A percentile compares a stretch with the other conserved stretches of the same genome.
Conservation (phyloP, 257 asterid species). For the Ocimum tenuiflorum region DNA sequence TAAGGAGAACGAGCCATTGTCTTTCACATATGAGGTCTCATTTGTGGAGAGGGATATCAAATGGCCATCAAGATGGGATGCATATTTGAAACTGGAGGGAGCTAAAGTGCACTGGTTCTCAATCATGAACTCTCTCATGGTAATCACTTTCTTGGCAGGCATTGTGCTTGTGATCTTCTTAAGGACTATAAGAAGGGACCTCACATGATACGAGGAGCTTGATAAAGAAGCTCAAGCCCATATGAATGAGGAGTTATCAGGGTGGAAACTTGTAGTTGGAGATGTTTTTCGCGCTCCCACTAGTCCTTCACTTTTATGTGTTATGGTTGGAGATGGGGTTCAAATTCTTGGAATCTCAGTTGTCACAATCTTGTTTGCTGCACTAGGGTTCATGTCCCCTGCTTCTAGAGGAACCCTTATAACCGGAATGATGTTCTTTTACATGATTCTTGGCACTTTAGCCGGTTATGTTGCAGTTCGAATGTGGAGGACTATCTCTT, state of each 20-base stretch:
- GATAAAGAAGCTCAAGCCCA: constrained; percentile 92
- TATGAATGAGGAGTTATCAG: constrained; percentile 89
- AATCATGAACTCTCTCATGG: constrained; percentile 78
- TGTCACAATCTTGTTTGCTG: constrained; percentile 78
- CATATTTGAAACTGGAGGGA: constrained; percentile 89
- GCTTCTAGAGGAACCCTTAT: constrained; percentile 82
- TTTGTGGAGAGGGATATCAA: constrained; percentile 75
- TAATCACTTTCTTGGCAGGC: constrained; percentile 86
- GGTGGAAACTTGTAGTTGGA: constrained; percentile 87
- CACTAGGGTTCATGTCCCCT: constrained; percentile 90
- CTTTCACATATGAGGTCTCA: constrained; percentile 65
- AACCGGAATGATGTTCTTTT: constrained; percentile 81
- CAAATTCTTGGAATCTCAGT: constrained; percentile 89
- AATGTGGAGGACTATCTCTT: constrained; percentile 69
- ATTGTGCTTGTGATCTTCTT: constrained; percentile 75
- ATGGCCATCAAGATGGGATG: constrained; percentile 98
- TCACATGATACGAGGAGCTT: constrained; percentile 70
- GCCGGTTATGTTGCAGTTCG: constrained; percentile 89
- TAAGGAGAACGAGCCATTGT: constrained; percentile 62
- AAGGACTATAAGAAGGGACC: constrained; percentile 84
- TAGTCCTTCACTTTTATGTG: constrained; percentile 63
- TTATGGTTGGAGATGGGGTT: constrained; percentile 86
- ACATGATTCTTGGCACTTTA: constrained; percentile 67
- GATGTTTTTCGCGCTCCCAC: constrained; percentile 77
- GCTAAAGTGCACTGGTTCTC: constrained; percentile 96